Conservation (phyloP, 306 rosid genomes). For the Medicago ruthenica region DNA sequence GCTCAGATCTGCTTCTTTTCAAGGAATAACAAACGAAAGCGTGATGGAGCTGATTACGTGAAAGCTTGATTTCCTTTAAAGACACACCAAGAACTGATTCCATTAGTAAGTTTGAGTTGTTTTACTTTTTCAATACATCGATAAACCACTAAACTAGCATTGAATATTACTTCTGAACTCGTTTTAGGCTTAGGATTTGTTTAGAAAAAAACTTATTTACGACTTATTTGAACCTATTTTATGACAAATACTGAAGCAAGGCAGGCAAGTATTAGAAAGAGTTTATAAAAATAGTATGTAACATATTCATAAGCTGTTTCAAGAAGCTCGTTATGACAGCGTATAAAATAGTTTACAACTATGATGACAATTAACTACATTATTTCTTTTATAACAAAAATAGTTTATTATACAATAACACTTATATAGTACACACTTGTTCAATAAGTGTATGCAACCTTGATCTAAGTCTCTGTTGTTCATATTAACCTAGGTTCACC, state of each 20-base stretch:
- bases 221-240: neutral
- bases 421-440: neutral
- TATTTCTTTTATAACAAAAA: too few species aligned
- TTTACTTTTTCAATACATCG: conserved; percentile 33
- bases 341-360: neutral
- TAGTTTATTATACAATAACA: too few species aligned
- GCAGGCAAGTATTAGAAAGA: neutral
- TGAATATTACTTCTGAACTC: conserved; percentile 13
- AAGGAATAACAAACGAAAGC: conserved; percentile 78
- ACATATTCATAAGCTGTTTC: neutral
- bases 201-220: neutral
- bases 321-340: neutral
- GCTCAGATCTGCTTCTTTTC: conserved; percentile 74
- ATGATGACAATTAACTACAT: neutral
- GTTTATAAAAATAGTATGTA: neutral
- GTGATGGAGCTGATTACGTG: conserved; percentile 57
- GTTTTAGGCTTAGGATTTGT: neutral
- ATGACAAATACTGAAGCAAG: neutral
- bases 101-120: conserved; percentile 54
- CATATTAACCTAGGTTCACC: conserved; percentile 24
- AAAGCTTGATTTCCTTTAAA: conserved; percentile 55
- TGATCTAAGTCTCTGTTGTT: conserved; percentile 7
- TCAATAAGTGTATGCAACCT: neutral
- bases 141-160: conserved; percentile 26
- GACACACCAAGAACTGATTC: conserved; percentile 35